These are phyloP conservation scores for Populus tomentosa DNA, from an alignment of 441 rosid genomes.

Conservation along the genomic window DNA sequence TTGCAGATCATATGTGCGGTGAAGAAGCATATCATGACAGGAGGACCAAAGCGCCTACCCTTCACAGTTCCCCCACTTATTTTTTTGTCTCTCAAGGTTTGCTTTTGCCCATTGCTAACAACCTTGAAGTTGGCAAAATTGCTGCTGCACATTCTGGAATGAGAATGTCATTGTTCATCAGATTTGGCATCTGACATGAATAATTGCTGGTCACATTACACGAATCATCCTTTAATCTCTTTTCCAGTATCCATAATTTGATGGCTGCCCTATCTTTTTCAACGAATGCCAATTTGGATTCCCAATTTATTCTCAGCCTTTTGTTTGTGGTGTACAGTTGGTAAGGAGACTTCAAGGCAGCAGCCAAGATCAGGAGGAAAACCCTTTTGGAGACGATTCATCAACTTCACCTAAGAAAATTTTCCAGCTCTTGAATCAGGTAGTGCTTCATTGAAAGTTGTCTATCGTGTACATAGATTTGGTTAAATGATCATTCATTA, in stretches of 20 bases:
- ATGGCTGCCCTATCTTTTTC: background rate
- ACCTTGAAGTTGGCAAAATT: background rate
- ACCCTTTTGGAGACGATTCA: slow-evolving; percentile 91
- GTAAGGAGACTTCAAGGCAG: slow-evolving; percentile 61
- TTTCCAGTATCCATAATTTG: background rate
- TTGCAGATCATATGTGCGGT: slow-evolving; percentile 69
- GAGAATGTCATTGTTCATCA: background rate
- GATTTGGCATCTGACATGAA: background rate
- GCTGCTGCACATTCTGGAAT: background rate
- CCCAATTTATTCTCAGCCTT: background rate
- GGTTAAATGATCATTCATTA: background rate
- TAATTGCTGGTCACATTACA: background rate
- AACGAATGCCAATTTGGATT: background rate
- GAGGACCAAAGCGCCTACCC: slow-evolving; percentile 86
- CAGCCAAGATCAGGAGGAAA: slow-evolving; percentile 52
- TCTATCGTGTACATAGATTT: background rate
- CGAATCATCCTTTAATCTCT: background rate
- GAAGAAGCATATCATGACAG: slow-evolving; percentile 75
- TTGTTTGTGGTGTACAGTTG: slow-evolving; percentile 42
- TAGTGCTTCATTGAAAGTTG: background rate
- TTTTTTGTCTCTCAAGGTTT: slow-evolving; percentile 84
- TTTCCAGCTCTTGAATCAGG: slow-evolving; percentile 93
- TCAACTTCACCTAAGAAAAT: slow-evolving; percentile 65
- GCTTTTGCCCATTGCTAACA: slow-evolving; percentile 12
- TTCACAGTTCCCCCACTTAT: slow-evolving; percentile 88